A percentile compares a stretch with the other conserved stretches of the same genome.
These are phyloP conservation scores for Oldenlandia corymbosa DNA, from an alignment of 257 asterid genomes.

Conservation along the genomic window DNA sequence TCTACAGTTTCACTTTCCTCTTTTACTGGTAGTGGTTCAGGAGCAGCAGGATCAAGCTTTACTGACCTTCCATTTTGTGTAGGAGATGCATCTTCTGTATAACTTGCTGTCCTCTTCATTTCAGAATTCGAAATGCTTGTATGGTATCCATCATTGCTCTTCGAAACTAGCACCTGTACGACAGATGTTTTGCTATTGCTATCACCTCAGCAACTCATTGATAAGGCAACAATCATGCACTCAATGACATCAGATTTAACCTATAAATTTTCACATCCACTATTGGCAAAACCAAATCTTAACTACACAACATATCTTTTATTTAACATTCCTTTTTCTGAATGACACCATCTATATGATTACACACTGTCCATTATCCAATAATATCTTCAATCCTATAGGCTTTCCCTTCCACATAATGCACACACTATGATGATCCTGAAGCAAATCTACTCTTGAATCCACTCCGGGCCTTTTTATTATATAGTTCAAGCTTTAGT, in stretches of 20 bases:
- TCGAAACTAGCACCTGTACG: conserved; percentile 39
- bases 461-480: too few species aligned
- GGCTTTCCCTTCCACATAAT: background rate
- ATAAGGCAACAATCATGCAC: background rate
- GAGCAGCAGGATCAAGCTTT: conserved; percentile 28
- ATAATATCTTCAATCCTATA: too few species aligned
- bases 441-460: too few species aligned
- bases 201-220: conserved; percentile 10
- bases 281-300: background rate
- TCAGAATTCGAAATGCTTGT: conserved; percentile 32
- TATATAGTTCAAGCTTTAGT: background rate
- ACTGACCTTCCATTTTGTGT: conserved; percentile 44
- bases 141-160: conserved; percentile 43
- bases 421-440: background rate
- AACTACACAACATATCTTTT: background rate
- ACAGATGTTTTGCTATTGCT: conserved; percentile 15
- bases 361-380: too few species aligned
- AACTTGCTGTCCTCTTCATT: conserved; percentile 33
- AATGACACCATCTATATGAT: too few species aligned
- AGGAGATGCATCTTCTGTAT: conserved; percentile 37
- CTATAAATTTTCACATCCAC: too few species aligned
- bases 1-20: conserved; percentile 31
- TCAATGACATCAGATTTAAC: background rate
- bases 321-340: too few species aligned
- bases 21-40: conserved; percentile 28